These are phyloP conservation scores for Phalaenopsis hybrid DNA, from an alignment of 116 monocot species.

Conservation along the genomic window DNA sequence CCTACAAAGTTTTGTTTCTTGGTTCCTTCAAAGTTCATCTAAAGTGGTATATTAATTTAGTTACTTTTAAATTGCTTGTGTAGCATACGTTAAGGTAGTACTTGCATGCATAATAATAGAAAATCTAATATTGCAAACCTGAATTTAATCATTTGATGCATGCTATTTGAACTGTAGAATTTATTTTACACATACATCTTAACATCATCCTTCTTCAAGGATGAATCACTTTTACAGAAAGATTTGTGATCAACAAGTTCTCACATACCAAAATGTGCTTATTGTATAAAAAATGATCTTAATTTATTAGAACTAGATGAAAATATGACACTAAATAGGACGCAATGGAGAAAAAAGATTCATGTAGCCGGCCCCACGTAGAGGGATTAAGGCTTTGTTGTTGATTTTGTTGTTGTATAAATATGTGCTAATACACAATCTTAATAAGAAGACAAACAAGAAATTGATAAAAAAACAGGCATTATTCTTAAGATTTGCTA, in stretches of 20 bases:
- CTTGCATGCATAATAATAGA: neutral
- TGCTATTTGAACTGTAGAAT: neutral
- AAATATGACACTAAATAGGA: too few species aligned
- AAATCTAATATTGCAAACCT: neutral
- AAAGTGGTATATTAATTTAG: neutral
- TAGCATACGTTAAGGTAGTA: neutral
- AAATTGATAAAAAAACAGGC: neutral
- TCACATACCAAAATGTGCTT: neutral
- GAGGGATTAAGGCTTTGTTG: neutral
- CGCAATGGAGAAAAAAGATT: too few species aligned
- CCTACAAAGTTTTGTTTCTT: neutral
- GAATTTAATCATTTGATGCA: neutral
- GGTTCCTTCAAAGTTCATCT: neutral
- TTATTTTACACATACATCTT: neutral
- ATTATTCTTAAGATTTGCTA: neutral
- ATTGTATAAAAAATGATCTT: neutral
- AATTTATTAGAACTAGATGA: too few species aligned
- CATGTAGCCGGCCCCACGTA: neutral
- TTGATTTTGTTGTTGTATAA: neutral
- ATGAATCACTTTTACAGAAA: neutral
- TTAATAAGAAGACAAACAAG: neutral
- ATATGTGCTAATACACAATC: neutral
- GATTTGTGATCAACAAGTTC: neutral
- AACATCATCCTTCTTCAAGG: neutral
- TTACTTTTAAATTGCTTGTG: neutral